phyloP scores from a whole-genome alignment of 179 eudicot genomes.

The Corrigiola litoralis region DNA sequence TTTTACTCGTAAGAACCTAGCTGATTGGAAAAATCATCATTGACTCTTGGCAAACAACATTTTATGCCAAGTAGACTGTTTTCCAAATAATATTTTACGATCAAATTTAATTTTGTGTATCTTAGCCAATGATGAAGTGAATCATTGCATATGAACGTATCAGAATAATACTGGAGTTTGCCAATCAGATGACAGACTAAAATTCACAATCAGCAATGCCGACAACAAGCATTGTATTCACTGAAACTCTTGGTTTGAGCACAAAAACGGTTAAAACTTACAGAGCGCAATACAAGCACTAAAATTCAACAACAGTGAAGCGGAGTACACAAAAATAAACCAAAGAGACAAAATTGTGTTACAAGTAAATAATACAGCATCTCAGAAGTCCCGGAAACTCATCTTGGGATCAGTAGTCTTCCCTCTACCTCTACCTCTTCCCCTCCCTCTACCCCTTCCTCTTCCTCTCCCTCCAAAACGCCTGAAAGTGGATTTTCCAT shows the following conservation, averaged over 20 bases:
- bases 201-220: too few relatives aligned
- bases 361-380: not conserved
- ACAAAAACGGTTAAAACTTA: not conserved
- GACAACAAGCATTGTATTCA: constrained; percentile 11
- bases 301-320: not conserved
- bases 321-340: not conserved
- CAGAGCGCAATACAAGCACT: not conserved
- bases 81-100: too few relatives aligned
- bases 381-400: constrained; percentile 88
- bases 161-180: too few relatives aligned
- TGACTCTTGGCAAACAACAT: too few relatives aligned
- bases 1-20: too few relatives aligned
- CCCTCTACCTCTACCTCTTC: constrained; percentile 60
- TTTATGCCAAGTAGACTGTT: too few relatives aligned
- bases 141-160: too few relatives aligned
- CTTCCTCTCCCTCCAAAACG: constrained; percentile 60
- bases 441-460: constrained; percentile 47
- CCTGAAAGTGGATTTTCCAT: constrained; percentile 66
- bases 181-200: too few relatives aligned
- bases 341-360: not conserved
- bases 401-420: constrained; percentile 63
- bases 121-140: too few relatives aligned
- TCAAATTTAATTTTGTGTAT: too few relatives aligned
- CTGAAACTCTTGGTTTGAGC: constrained; percentile 5
- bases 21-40: too few relatives aligned